A percentile compares a stretch with the other conserved stretches of the same genome.
Conservation (phyloP, 768 basidiomycete genomes). For the Dentipellis sp. region DNA sequence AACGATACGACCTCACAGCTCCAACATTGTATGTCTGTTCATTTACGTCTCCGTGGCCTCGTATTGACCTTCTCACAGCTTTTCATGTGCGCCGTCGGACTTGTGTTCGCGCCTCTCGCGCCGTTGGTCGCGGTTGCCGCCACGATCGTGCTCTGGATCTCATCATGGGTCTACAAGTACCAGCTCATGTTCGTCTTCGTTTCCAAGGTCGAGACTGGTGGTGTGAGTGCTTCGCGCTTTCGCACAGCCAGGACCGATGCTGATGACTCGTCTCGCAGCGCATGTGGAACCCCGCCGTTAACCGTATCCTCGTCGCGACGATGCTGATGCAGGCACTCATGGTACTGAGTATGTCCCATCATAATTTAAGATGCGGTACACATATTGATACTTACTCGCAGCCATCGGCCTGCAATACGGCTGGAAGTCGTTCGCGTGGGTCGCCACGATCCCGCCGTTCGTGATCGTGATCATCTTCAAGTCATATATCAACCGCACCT, state of each 20-base stretch:
- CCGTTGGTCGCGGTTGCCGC: slow-evolving; percentile 83
- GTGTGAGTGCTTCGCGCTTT: slow-evolving; percentile 41
- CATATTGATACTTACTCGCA: slow-evolving; percentile 21
- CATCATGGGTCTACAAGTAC: slow-evolving; percentile 89
- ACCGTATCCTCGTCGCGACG: slow-evolving; percentile 71
- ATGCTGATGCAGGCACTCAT: slow-evolving; percentile 84
- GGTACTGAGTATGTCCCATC: slow-evolving; percentile 63
- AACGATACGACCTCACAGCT: slow-evolving; percentile 23
- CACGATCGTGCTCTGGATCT: slow-evolving; percentile 80
- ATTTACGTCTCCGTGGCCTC: slow-evolving; percentile 4
- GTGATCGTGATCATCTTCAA: slow-evolving; percentile 78
- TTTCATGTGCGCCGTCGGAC: slow-evolving; percentile 87
- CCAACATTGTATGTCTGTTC: slow-evolving; percentile 41
- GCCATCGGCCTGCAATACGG: slow-evolving; percentile 80
- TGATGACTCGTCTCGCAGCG: slow-evolving; percentile 37
- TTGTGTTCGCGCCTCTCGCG: slow-evolving; percentile 92
- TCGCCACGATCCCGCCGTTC: slow-evolving; percentile 80
- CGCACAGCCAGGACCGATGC: neutral
- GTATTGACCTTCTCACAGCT: slow-evolving; percentile 32
- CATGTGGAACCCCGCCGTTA: slow-evolving; percentile 90
- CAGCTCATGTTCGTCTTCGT: slow-evolving; percentile 93
- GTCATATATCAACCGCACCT: slow-evolving; percentile 64
- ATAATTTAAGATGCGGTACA: slow-evolving; percentile 3
- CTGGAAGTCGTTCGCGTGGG: slow-evolving; percentile 66
- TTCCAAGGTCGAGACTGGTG: slow-evolving; percentile 87